Conservation (phyloP, 176 grass and related monocot species). For the Cenchrus purpureus region DNA sequence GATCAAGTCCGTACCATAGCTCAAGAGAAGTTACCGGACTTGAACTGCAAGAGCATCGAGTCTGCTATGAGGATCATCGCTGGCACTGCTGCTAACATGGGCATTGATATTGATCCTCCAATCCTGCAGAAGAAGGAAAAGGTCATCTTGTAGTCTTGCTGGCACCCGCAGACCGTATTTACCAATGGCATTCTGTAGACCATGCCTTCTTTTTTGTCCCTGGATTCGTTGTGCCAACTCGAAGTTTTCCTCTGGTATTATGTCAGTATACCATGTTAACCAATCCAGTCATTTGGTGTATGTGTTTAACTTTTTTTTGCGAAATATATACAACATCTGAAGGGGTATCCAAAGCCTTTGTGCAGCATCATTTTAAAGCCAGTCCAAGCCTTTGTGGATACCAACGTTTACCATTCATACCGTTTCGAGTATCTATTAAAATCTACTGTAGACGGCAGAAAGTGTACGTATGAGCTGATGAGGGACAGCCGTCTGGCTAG, state of each 20-base stretch:
- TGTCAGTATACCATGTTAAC: neutral
- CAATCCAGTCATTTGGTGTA: neutral
- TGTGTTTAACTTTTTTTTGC: neutral
- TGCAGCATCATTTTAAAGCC: neutral
- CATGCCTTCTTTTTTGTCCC: constrained; percentile 34
- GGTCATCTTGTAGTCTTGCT: constrained; percentile 54
- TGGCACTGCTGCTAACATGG: constrained; percentile 95
- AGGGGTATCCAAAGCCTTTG: neutral
- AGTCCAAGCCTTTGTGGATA: neutral
- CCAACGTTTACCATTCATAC: neutral
- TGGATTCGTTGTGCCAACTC: neutral
- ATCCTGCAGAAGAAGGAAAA: constrained; percentile 79
- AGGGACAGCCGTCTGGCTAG: neutral
- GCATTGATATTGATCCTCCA: constrained; percentile 79
- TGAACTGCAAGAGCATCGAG: constrained; percentile 90
- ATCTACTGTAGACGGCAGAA: too few species aligned
- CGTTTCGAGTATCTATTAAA: too few species aligned
- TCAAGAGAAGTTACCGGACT: constrained; percentile 83
- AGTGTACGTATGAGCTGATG: neutral
- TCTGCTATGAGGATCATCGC: constrained; percentile 93
- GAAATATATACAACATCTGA: neutral
- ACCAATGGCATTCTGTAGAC: constrained; percentile 46
- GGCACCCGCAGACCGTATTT: neutral
- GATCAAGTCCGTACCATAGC: constrained; percentile 84
- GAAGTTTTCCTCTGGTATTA: neutral